Evolutionary conservation across 148 eudicot genomes (phyloP), one percentile per base, ranked within the genome.

Genomic region (Polygonum aviculare): DNA sequence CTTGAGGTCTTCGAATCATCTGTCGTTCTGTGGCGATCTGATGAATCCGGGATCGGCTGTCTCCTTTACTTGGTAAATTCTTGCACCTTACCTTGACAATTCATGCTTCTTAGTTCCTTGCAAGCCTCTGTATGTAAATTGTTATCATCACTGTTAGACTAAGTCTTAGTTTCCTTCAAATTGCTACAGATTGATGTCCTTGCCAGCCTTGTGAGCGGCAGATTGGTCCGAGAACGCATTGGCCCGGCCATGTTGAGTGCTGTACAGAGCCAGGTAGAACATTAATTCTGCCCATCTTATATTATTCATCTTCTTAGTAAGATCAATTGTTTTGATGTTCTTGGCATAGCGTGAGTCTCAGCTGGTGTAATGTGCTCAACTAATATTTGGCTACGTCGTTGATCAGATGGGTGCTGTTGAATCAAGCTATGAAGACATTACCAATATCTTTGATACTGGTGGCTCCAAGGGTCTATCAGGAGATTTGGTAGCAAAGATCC

Each of bases 181-280:
- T 72, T 75, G 72, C 19, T 79, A 31, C 86, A 95, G 98, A 90
- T 95, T 85, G 99, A 95, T 89, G 99, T 95, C 19, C 87, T 95
- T 82, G 93, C 86, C 5, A 95, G 97, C 85, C 91, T 95, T 14
- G 80, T 95, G 74, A 95, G 94, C 75, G 99, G 99, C 76, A 90
- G 99, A 79, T 94, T 95, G 77, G 99, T 95, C 9, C 93, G 99
- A 11, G 99, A 95, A 75, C 86, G 96, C 51, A 95, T 95, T 67
- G 98, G 97, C 69, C 98, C 98, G 3, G 98, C 98, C 35, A 95
- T 95, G 98, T 76, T 95, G 44, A 92, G 97, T 88, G 97, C 97
- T 65, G 99, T 95, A 38, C 99, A 92, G 82, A 95, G 97, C 81
- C 97, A 95, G 98, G 98, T 92, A 94, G 45, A 72, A 41, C 36